phyloP scores from a whole-genome alignment of 805 yeast genomes.

The Debaryomyces prosopidis region DNA sequence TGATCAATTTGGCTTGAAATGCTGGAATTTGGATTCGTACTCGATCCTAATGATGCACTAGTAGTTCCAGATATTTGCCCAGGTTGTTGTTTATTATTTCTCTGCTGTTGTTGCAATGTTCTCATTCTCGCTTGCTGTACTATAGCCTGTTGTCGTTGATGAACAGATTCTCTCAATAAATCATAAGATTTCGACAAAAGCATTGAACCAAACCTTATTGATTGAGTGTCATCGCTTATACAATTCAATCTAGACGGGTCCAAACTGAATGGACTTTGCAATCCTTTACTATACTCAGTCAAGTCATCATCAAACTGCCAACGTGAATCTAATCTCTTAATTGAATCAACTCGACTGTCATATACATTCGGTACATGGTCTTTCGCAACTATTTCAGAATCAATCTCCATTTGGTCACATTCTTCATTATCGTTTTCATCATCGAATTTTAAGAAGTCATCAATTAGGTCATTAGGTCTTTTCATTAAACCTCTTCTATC shows the following conservation, averaged over 20 bases:
- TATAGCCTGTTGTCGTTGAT: conserved; percentile 56
- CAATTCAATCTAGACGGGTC: conserved; percentile 85
- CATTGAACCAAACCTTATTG: conserved; percentile 91
- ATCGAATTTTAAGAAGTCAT: conserved; percentile 42
- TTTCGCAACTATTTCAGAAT: conserved; percentile 16
- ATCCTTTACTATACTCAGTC: conserved; percentile 37
- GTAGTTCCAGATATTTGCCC: background rate
- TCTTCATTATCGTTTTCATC: conserved; percentile 21
- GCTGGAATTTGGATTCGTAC: background rate
- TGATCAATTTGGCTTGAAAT: background rate
- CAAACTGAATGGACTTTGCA: conserved; percentile 53
- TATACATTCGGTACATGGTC: conserved; percentile 38
- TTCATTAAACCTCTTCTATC: conserved; percentile 65
- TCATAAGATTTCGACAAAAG: conserved; percentile 84
- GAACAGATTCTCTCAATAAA: conserved; percentile 69
- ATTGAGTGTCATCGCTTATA: conserved; percentile 83
- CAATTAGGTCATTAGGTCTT: conserved; percentile 33
- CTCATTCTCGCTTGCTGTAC: conserved; percentile 52
- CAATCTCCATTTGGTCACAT: conserved; percentile 22
- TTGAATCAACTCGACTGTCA: conserved; percentile 43
- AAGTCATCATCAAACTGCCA: conserved; percentile 69
- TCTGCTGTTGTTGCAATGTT: conserved; percentile 42
- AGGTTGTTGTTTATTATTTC: conserved; percentile 12
- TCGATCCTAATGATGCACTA: background rate
- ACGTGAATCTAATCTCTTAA: conserved; percentile 54